Evolutionary conservation across 2,329 filamentous ascomycete genomes (phyloP).

Genomic region (Fusarium temperatum): DNA sequence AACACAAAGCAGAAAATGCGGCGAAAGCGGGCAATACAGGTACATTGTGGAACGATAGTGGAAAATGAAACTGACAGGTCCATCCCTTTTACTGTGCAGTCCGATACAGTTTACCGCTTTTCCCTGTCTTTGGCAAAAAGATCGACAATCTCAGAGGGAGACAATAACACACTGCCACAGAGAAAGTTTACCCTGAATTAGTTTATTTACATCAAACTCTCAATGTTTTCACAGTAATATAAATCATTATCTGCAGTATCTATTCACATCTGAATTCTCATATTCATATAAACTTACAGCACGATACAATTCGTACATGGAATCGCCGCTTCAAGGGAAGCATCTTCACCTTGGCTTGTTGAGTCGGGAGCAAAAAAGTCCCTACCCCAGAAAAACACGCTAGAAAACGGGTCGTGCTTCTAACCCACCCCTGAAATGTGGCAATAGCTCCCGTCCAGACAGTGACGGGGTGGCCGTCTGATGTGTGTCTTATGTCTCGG

Average conservation of each 20-base stretch:
- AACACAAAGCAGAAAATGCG: constrained; percentile 23
- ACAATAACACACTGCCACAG: neutral
- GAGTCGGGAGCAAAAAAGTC: constrained; percentile 14
- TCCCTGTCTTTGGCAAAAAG: constrained; percentile 22
- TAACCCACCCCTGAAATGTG: constrained; percentile 30
- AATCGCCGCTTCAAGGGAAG: constrained; percentile 13
- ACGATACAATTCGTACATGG: neutral
- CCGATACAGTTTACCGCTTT: constrained; percentile 14
- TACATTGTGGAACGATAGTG: constrained; percentile 21
- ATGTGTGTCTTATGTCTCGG: constrained; percentile 15
- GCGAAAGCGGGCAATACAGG: constrained; percentile 17
- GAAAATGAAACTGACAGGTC: constrained; percentile 4
- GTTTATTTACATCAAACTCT: neutral
- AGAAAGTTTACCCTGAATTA: neutral
- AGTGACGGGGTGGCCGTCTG: constrained; percentile 28
- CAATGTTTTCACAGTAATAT: accelerated
- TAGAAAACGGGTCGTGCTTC: constrained; percentile 36
- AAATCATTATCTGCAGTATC: accelerated
- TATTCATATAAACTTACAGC: neutral
- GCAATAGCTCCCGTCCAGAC: constrained; percentile 21
- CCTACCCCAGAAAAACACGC: constrained; percentile 32
- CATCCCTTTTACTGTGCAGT: neutral
- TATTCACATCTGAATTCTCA: neutral
- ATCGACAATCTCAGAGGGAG: constrained; percentile 19
- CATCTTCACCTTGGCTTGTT: neutral